phyloP scores from a whole-genome alignment of 208 protist genomes.

The Trypanosoma congolense region DNA sequence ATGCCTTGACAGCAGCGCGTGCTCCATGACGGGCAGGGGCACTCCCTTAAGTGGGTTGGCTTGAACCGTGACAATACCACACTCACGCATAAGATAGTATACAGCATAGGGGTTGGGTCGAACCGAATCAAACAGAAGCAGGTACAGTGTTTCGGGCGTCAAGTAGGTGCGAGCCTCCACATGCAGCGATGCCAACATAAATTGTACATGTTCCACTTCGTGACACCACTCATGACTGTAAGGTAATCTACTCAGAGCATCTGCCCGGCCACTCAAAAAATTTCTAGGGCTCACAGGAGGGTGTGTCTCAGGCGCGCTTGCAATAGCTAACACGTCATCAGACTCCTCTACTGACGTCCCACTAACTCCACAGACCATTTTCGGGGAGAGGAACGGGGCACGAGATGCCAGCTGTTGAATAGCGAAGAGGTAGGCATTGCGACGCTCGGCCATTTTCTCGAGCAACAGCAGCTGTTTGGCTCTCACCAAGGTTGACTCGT shows the following conservation, averaged over 20 bases:
- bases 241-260: slow-evolving; percentile 25
- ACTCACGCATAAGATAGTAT: slow-evolving; percentile 42
- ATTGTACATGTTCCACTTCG: slow-evolving; percentile 37
- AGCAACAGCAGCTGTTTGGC: slow-evolving; percentile 18
- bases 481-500: slow-evolving; percentile 7
- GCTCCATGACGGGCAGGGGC: slow-evolving; percentile 57
- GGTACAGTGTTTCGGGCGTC: slow-evolving; percentile 52
- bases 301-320: background rate
- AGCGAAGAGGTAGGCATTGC: slow-evolving; percentile 20
- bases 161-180: slow-evolving; percentile 47
- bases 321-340: background rate
- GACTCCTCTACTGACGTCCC: background rate
- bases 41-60: slow-evolving; percentile 36
- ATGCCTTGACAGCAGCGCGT: slow-evolving; percentile 34
- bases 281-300: background rate
- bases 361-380: background rate
- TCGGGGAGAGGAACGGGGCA: slow-evolving; percentile 6
- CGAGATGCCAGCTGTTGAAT: slow-evolving; percentile 14
- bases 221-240: slow-evolving; percentile 44
- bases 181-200: slow-evolving; percentile 41
- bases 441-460: slow-evolving; percentile 36
- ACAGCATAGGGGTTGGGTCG: slow-evolving; percentile 28
- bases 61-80: slow-evolving; percentile 47
- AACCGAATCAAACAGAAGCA: slow-evolving; percentile 36
- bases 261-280: background rate